These are phyloP conservation scores for Physaria fendleri DNA, from an alignment of 345 rosid genomes.

Conservation along the genomic window DNA sequence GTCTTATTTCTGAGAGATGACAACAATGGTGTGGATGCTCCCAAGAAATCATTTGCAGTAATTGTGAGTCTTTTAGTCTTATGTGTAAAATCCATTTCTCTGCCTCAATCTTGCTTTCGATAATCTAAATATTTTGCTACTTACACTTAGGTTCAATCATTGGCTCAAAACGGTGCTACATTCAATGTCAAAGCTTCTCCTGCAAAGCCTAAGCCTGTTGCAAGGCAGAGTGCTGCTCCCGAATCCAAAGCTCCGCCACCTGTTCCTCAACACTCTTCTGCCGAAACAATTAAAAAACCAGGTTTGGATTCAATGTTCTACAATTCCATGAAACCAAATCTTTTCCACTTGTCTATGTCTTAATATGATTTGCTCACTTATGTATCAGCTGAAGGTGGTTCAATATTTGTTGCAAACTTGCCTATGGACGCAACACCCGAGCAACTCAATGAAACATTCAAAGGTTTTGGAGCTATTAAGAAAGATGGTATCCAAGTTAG, in stretches of 20 bases:
- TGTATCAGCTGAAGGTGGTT: slow-evolving; percentile 8
- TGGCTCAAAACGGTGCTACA: slow-evolving; percentile 15
- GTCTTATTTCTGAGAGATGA: slow-evolving; percentile 4
- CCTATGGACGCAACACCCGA: slow-evolving; percentile 31
- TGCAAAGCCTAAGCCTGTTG: slow-evolving; percentile 25
- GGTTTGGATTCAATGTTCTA: slow-evolving; percentile 10
- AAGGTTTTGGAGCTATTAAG: slow-evolving; percentile 23
- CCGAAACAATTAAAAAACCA: background rate
- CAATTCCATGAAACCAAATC: background rate
- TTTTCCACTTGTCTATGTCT: background rate
- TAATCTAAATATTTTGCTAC: background rate
- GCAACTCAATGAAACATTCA: slow-evolving; percentile 30
- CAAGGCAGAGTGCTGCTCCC: background rate
- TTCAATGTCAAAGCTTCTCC: slow-evolving; percentile 24
- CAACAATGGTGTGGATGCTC: slow-evolving; percentile 17
- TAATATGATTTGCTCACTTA: background rate
- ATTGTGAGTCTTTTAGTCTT: slow-evolving; percentile 25
- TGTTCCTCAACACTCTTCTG: slow-evolving; percentile 3
- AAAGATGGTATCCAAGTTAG: slow-evolving; percentile 32
- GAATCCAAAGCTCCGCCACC: slow-evolving; percentile 11
- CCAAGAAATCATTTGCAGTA: slow-evolving; percentile 22
- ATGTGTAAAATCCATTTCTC: background rate
- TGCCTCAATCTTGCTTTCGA: background rate
- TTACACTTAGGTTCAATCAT: slow-evolving; percentile 20
- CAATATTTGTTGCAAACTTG: slow-evolving; percentile 33